Base-by-base conservation (phyloP, 306 rosid genomes). In the Alnus rubra region DNA sequence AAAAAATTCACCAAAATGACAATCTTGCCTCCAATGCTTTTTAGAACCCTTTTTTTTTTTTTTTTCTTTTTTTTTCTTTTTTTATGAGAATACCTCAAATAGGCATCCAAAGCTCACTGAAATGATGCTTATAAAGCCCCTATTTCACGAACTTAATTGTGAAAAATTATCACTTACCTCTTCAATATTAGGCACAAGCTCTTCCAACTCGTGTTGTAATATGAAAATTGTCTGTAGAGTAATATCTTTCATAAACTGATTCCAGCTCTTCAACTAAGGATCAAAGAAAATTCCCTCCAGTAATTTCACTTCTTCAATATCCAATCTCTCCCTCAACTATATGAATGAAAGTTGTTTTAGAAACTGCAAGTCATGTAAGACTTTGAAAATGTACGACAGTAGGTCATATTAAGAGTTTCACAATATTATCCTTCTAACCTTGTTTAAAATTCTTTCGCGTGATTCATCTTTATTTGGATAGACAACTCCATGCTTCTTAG, bases 231-330 rank as follows among this genome's bases (percentile, higher is more conserved):
- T 90, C 83, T 79, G 89, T 51, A 51, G 64, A 75, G 89, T 81
- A 71, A 89, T 82, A 76, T 89, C 92, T 54, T 87, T n/a, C 94
- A 31, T 45, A 82, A 18, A 83, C 89, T 39, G 81, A 68, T 60
- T 90, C 89, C 60, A 76, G 28, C 73, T 85, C 93, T 79, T 86
- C 90, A 49, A 77, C 79, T 65, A 89, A 81, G 87, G 88, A 72
- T 91, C 87, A 71, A 80, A 88, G 42, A 92, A 39, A 82, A 92
- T 88, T 56, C 92, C 93, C 54, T 86, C 89, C 49, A 93, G 90
- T 80, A 89, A 75, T 79, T 88, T 79, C 70, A 93, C 92, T 65
- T 86, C 90, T 83, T 88, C 91, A 55, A 44, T 79, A 48, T 83
- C 80, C 80, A 89, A 78, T 58, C 84, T 82, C 74, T 76, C 84